Percentiles rank a stretch among this genome's conserved stretches.
Conservation (phyloP, 2,329 filamentous ascomycete genomes). For the Nemania sp. region DNA sequence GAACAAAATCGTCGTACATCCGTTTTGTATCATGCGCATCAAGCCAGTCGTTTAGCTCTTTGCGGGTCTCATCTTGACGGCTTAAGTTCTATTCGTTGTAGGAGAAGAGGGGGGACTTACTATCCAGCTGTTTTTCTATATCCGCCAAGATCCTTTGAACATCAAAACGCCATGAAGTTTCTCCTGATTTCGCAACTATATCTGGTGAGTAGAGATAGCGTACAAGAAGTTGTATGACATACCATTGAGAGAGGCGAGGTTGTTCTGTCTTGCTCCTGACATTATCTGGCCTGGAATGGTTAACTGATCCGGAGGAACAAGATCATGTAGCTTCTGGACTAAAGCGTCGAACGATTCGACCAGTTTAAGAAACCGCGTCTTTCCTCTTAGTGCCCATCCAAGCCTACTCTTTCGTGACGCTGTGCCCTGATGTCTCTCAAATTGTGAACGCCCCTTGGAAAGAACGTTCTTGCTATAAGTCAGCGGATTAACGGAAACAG, state of each 20-base stretch:
- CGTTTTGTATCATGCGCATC: background rate
- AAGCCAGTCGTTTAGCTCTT: constrained; percentile 5
- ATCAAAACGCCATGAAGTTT: background rate
- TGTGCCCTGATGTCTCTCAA: background rate
- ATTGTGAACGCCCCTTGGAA: background rate
- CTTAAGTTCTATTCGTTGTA: background rate
- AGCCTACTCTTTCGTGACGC: constrained; percentile 8
- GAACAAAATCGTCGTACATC: constrained; percentile 30
- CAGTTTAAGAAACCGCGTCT: background rate
- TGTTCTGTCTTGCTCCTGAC: too few relatives aligned
- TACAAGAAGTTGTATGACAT: background rate
- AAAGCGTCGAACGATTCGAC: background rate
- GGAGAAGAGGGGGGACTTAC: background rate
- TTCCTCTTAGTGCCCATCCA: constrained; percentile 11
- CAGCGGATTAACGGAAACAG: too few relatives aligned
- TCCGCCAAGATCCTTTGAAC: background rate
- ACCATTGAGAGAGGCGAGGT: too few relatives aligned
- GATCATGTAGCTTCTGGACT: constrained; percentile 9
- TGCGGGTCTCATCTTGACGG: constrained; percentile 1
- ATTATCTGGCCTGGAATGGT: too few relatives aligned
- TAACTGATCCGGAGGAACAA: constrained; percentile 1
- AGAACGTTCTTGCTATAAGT: background rate
- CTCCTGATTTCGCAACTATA: background rate
- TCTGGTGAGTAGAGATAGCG: background rate
- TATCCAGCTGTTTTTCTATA: background rate